Percentiles rank a stretch among this genome's conserved stretches.
Evolutionary conservation across 495 filamentous ascomycete genomes (phyloP).

Genomic region (Penicillium tannophilum): DNA sequence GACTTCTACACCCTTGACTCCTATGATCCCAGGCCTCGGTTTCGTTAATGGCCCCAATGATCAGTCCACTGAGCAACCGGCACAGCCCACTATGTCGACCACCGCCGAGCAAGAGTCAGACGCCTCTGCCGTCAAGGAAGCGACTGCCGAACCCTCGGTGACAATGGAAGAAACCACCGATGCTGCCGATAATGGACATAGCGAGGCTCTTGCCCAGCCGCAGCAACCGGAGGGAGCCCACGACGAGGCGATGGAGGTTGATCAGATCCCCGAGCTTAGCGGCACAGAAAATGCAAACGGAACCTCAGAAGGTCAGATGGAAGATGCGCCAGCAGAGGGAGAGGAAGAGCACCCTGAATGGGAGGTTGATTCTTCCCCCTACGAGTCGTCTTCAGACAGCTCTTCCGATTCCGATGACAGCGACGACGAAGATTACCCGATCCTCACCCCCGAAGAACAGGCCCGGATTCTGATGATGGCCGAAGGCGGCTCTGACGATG

Average conservation of each 20-base stretch:
- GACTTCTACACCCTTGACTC: constrained; percentile 14
- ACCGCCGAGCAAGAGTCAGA: constrained; percentile 12
- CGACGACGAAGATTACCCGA: constrained; percentile 70
- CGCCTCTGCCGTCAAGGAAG: not conserved
- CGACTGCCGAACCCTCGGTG: not conserved
- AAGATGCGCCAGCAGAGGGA: constrained; percentile 39
- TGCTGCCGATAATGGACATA: not conserved
- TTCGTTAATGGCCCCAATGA: constrained; percentile 34
- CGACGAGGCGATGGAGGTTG: constrained; percentile 40
- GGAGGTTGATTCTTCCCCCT: constrained; percentile 66
- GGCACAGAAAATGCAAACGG: constrained; percentile 13
- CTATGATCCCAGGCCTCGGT: constrained; percentile 44
- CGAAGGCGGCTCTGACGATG: constrained; percentile 71
- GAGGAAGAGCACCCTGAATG: constrained; percentile 71
- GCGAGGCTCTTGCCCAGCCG: constrained; percentile 4
- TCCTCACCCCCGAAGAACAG: constrained; percentile 76
- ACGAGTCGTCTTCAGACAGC: constrained; percentile 56
- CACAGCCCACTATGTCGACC: constrained; percentile 6
- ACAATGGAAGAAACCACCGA: constrained; percentile 7
- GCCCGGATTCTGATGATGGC: constrained; percentile 78
- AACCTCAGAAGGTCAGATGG: constrained; percentile 7
- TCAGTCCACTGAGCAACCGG: constrained; percentile 21
- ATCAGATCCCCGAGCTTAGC: constrained; percentile 22
- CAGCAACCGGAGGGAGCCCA: constrained; percentile 10
- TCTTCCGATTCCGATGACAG: constrained; percentile 61